A percentile compares a stretch with the other conserved stretches of the same genome.
Evolutionary conservation across 768 basidiomycete species (phyloP).

Genomic region (Pholiota molesta): DNA sequence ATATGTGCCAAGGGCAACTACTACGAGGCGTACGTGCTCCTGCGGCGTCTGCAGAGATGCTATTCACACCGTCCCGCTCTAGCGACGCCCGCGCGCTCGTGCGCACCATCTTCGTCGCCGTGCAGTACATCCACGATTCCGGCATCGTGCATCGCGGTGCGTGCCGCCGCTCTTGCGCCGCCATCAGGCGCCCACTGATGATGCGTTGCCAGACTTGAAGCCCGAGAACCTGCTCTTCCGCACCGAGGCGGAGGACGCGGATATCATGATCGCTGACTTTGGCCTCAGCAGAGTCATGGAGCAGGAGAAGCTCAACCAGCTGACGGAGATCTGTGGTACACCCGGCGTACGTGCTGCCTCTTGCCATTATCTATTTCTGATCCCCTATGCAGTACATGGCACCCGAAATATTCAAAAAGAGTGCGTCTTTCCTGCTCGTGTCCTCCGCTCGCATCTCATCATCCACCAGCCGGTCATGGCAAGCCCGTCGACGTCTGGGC

Average conservation of each 20-base stretch:
- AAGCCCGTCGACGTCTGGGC: conserved; percentile 98
- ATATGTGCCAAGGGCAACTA: conserved; percentile 98
- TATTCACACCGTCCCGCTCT: conserved; percentile 3
- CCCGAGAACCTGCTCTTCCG: conserved; percentile 98
- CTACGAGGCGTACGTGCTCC: conserved; percentile 76
- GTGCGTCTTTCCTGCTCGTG: too few species aligned
- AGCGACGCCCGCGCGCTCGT: conserved; percentile 91
- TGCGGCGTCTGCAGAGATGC: conserved; percentile 5
- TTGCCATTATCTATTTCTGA: neutral
- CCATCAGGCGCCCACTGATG: too few species aligned
- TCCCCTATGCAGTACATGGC: conserved; percentile 76
- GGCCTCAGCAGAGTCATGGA: conserved; percentile 93
- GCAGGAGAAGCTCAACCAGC: conserved; percentile 80
- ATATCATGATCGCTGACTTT: conserved; percentile 98
- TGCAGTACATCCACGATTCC: conserved; percentile 87
- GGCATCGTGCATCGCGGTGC: conserved; percentile 92
- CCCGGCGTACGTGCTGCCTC: conserved; percentile 60
- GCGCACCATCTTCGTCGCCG: conserved; percentile 83
- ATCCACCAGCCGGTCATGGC: conserved; percentile 83
- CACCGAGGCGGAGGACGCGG: conserved; percentile 84
- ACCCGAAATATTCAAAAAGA: conserved; percentile 93
- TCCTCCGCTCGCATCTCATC: too few species aligned
- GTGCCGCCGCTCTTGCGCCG: conserved; percentile 19
- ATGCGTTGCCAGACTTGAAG: conserved; percentile 88
- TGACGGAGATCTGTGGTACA: conserved; percentile 97